Percentiles rank a stretch among this genome's conserved stretches.
phyloP scores from a whole-genome alignment of 176 grass and related monocot species.

The Triticum turgidum region DNA sequence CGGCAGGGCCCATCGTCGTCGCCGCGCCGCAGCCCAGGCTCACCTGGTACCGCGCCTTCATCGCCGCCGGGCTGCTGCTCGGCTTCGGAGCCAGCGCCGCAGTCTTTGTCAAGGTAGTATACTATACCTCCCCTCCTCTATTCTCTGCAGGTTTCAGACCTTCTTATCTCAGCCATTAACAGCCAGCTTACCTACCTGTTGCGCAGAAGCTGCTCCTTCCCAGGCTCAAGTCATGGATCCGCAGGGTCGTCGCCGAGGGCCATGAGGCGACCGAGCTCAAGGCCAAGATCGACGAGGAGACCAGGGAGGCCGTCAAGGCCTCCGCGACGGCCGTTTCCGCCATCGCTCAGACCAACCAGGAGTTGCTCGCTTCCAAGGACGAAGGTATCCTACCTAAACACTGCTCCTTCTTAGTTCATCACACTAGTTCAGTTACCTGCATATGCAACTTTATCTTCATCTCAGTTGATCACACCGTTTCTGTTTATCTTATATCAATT shows the following conservation, averaged over 20 bases:
- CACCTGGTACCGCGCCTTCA: conserved; percentile 72
- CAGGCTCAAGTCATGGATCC: conserved; percentile 82
- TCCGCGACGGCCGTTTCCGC: conserved; percentile 68
- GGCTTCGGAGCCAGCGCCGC: conserved; percentile 67
- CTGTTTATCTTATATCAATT: not conserved
- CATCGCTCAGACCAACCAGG: conserved; percentile 66
- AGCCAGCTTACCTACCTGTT: not conserved
- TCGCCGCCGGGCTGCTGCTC: conserved; percentile 64
- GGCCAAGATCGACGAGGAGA: conserved; percentile 55
- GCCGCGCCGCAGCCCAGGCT: conserved; percentile 30
- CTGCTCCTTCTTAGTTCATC: not conserved
- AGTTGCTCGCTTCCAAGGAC: conserved; percentile 71
- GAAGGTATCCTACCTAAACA: conserved; percentile 43
- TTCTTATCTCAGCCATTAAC: not conserved
- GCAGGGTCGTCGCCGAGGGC: conserved; percentile 61
- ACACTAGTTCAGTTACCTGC: too few relatives aligned
- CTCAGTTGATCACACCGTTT: not conserved
- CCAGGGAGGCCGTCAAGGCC: conserved; percentile 65
- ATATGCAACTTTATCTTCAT: too few relatives aligned
- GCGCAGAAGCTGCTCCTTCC: conserved; percentile 75
- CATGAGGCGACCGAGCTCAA: conserved; percentile 33
- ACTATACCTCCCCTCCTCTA: not conserved
- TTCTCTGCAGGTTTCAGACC: not conserved
- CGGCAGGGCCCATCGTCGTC: conserved; percentile 20
- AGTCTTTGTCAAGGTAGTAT: conserved; percentile 65